phyloP scores from a whole-genome alignment of 176 grass and related monocot genomes.

The Guadua angustifolia region DNA sequence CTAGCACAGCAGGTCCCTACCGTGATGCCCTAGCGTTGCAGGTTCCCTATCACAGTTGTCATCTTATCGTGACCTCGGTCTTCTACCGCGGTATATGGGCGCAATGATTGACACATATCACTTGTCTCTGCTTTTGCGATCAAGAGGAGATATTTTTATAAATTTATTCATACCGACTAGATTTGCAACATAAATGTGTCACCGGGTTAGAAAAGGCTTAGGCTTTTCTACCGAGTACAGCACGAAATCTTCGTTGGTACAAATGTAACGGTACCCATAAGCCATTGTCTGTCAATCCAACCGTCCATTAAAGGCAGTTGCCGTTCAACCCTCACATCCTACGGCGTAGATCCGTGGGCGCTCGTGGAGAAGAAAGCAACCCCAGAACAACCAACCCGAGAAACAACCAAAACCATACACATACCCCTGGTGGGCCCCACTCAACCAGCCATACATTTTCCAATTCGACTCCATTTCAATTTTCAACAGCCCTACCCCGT shows the following conservation, averaged over 20 bases:
- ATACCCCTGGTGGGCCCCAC: conserved; percentile 3
- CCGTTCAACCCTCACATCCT: conserved; percentile 5
- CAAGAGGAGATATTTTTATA: too few species aligned
- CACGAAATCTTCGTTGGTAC: background rate
- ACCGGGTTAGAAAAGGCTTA: too few species aligned
- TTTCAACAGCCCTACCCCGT: background rate
- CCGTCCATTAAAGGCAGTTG: conserved; percentile 11
- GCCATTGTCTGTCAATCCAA: background rate
- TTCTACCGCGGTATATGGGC: too few species aligned
- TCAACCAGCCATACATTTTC: background rate
- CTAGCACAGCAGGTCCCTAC: too few species aligned
- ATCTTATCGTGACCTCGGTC: too few species aligned
- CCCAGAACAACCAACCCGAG: conserved; percentile 11
- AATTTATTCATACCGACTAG: too few species aligned
- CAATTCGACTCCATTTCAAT: conserved; percentile 32
- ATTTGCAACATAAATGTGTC: too few species aligned
- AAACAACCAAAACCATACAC: conserved; percentile 32
- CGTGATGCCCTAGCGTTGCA: too few species aligned
- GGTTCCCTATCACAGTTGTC: too few species aligned
- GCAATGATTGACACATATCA: too few species aligned
- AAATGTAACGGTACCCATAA: background rate
- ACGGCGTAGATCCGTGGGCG: conserved; percentile 8
- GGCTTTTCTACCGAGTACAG: too few species aligned
- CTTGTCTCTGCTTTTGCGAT: too few species aligned
- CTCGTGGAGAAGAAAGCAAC: conserved; percentile 45